A percentile compares a stretch with the other conserved stretches of the same genome.
These are phyloP conservation scores for Corchorus olitorius DNA, from an alignment of 345 rosid genomes.

Conservation along the genomic window DNA sequence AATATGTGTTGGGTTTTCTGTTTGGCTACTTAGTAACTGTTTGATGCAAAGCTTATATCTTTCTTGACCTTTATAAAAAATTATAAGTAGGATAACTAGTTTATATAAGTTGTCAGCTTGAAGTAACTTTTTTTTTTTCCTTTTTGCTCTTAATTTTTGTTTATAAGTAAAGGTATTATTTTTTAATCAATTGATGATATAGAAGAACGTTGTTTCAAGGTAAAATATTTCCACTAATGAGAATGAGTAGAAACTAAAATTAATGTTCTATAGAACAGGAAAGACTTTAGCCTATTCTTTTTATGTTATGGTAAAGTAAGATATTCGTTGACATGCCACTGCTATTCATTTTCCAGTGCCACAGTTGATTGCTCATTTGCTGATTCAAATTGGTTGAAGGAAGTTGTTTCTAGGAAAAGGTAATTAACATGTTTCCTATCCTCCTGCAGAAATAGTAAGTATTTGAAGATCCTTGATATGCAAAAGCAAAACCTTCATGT, in stretches of 20 bases:
- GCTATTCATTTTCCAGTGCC: constrained; percentile 24
- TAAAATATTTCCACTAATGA: neutral
- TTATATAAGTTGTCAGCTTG: neutral
- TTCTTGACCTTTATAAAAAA: neutral
- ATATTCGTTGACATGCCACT: neutral
- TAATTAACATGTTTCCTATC: neutral
- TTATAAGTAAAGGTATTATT: neutral
- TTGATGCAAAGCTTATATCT: neutral
- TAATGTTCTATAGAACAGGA: too few relatives aligned
- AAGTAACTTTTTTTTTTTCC: neutral
- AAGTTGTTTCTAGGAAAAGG: constrained; percentile 42
- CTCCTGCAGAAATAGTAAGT: neutral
- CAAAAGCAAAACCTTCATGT: neutral
- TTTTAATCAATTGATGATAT: neutral
- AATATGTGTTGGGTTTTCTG: too few relatives aligned
- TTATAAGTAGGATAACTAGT: neutral
- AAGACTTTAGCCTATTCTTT: too few relatives aligned
- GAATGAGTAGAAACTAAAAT: neutral
- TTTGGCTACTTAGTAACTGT: neutral
- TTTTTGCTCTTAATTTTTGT: neutral
- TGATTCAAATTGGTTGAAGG: constrained; percentile 37
- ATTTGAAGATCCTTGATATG: neutral
- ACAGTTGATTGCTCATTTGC: constrained; percentile 39
- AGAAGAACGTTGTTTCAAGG: neutral
- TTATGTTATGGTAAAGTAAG: too few relatives aligned